These are phyloP conservation scores for Penicillium polonicum DNA, from an alignment of 2,329 filamentous ascomycete species.

Conservation along the genomic window DNA sequence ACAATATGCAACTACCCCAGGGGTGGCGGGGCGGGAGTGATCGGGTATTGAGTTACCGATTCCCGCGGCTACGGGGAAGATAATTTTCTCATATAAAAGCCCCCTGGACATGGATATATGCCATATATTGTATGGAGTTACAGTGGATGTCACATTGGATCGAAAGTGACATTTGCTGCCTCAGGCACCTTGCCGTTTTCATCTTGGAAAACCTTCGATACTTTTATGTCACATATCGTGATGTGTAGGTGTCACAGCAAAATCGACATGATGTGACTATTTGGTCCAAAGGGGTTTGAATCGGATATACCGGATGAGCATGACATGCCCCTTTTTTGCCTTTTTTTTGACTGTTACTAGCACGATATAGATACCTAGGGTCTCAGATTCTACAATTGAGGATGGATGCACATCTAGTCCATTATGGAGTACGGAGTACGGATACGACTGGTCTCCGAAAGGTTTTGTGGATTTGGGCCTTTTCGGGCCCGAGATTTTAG, in stretches of 20 bases:
- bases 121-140: too few relatives aligned
- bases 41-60: slow-evolving; percentile 20
- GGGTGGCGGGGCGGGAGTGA: slow-evolving; percentile 15
- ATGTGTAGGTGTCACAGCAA: slow-evolving; percentile 1
- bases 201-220: neutral
- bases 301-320: neutral
- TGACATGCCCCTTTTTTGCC: neutral
- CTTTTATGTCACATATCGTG: neutral
- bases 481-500: slow-evolving; percentile 6
- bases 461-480: neutral
- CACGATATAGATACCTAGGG: too few relatives aligned
- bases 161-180: neutral
- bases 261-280: neutral
- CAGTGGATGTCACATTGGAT: neutral
- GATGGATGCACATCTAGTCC: too few relatives aligned
- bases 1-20: slow-evolving; percentile 8
- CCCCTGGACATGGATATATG: neutral
- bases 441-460: neutral
- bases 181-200: slow-evolving; percentile 6
- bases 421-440: neutral
- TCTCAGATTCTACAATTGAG: too few relatives aligned
- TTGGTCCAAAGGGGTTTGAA: neutral
- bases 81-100: neutral
- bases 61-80: slow-evolving; percentile 17
- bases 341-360: neutral